These are phyloP conservation scores for Dipodascus geniculatus DNA, from an alignment of 805 yeast genomes.

Conservation along the genomic window DNA sequence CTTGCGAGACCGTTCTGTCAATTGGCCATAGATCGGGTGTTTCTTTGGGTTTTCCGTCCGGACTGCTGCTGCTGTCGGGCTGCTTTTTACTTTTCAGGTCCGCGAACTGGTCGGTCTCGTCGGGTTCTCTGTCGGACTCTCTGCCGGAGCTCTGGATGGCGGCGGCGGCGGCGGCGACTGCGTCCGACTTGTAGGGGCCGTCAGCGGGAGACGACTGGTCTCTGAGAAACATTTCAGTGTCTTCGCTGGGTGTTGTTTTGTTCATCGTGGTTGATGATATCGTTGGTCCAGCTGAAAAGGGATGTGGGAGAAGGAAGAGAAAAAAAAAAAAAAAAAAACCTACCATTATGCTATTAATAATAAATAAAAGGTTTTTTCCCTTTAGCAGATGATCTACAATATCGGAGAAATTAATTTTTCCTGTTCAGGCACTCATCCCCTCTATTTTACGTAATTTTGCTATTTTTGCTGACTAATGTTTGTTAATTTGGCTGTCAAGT, in stretches of 20 bases:
- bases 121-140: background rate
- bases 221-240: background rate
- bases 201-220: conserved; percentile 1
- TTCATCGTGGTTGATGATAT: background rate
- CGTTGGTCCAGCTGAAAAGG: background rate
- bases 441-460: too few species aligned
- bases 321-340: background rate
- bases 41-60: background rate
- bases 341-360: too few species aligned
- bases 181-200: conserved; percentile 1
- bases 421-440: background rate
- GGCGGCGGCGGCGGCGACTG: conserved; percentile 5
- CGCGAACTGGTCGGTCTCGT: background rate
- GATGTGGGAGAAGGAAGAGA: background rate
- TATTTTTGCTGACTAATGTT: too few species aligned
- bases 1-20: background rate
- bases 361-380: background rate
- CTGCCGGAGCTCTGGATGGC: conserved; percentile 5
- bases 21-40: background rate
- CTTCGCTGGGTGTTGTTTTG: background rate
- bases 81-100: background rate
- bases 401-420: conserved; percentile 1
- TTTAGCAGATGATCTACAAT: background rate
- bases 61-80: too few species aligned
- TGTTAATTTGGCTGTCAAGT: too few species aligned